Evolutionary conservation across 495 filamentous ascomycete genomes (phyloP).

Genomic region (Penicillium parvum): DNA sequence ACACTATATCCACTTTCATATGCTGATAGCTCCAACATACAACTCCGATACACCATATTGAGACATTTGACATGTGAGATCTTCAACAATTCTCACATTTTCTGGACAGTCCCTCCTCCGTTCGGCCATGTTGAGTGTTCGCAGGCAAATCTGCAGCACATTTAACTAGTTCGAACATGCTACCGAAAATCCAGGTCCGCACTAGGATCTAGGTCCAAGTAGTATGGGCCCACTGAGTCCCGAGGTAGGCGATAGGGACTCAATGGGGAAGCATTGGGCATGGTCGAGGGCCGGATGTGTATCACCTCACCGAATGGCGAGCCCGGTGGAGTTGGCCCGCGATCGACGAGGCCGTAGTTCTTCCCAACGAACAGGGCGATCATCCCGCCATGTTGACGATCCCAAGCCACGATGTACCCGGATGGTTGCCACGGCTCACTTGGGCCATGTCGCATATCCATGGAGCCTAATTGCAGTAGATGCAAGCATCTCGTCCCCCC

Average conservation of each 20-base stretch:
- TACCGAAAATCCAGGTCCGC: constrained; percentile 18
- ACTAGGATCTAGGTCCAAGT: constrained; percentile 30
- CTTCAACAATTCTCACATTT: neutral
- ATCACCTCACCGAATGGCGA: constrained; percentile 20
- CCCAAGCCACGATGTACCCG: constrained; percentile 38
- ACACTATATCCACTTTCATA: neutral
- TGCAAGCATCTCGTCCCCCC: constrained; percentile 17
- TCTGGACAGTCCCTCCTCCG: neutral
- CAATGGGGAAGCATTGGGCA: neutral
- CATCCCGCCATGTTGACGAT: constrained; percentile 30
- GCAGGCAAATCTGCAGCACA: neutral
- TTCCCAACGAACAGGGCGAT: constrained; percentile 28
- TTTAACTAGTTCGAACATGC: neutral
- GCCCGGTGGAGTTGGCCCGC: constrained; percentile 8
- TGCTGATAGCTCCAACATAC: neutral
- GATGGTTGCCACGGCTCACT: constrained; percentile 25
- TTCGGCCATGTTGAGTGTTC: neutral
- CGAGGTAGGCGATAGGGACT: constrained; percentile 4
- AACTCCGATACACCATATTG: neutral
- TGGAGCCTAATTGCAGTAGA: constrained; percentile 35
- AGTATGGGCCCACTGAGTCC: constrained; percentile 11
- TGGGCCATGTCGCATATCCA: constrained; percentile 18
- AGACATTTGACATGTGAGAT: constrained; percentile 2
- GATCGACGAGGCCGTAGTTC: constrained; percentile 14
- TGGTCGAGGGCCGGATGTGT: constrained; percentile 11